A percentile compares a stretch with the other conserved stretches of the same genome.
Evolutionary conservation across 306 rosid genomes (phyloP).

Genomic region (Lathyrus sativus): DNA sequence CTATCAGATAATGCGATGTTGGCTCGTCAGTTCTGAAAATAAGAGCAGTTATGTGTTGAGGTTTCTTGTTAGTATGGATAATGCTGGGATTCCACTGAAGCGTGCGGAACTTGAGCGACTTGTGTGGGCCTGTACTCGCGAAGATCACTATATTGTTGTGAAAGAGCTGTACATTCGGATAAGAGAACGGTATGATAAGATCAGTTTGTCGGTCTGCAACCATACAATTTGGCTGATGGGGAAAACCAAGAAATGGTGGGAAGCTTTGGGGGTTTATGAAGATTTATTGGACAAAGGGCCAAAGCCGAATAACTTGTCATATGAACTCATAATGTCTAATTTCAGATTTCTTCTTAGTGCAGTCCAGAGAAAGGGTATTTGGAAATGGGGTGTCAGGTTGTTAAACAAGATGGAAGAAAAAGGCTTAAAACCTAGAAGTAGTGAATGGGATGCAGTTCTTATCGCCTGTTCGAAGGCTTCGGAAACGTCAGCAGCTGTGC

Average conservation of each 20-base stretch:
- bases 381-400: conserved; percentile 94
- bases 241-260: conserved; percentile 97
- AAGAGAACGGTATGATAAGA: conserved; percentile 59
- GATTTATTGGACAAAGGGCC: conserved; percentile 95
- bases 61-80: conserved; percentile 72
- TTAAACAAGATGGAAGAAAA: conserved; percentile 97
- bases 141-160: conserved; percentile 68
- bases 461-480: conserved; percentile 94
- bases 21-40: conserved; percentile 67
- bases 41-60: conserved; percentile 60
- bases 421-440: conserved; percentile 85
- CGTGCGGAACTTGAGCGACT: conserved; percentile 70
- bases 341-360: conserved; percentile 80
- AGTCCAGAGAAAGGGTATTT: conserved; percentile 69
- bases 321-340: conserved; percentile 78
- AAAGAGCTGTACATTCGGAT: conserved; percentile 78
- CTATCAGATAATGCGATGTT: conserved; percentile 90
- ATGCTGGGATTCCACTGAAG: conserved; percentile 60
- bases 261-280: conserved; percentile 89
- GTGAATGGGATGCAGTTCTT: conserved; percentile 92
- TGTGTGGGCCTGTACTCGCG: conserved; percentile 93
- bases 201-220: conserved; percentile 86
- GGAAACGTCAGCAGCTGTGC: conserved; percentile 77
- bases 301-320: conserved; percentile 78
- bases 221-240: conserved; percentile 96